Evolutionary conservation across 768 basidiomycete genomes (phyloP).

Genomic region (Xerocomus spinulosus): DNA sequence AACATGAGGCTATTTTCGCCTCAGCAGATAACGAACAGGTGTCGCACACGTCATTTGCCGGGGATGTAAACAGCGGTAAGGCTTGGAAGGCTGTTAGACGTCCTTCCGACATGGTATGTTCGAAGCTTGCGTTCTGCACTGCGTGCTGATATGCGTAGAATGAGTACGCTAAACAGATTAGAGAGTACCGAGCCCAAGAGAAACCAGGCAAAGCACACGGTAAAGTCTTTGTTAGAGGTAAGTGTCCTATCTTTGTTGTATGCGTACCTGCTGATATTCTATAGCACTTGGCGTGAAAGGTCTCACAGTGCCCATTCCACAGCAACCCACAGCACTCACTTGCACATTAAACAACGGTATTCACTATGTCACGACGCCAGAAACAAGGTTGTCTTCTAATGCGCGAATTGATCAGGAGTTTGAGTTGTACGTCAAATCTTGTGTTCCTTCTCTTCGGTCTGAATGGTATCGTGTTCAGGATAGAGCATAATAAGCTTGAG

Average conservation of each 20-base stretch:
- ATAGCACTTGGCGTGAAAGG: conserved; percentile 73
- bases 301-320: conserved; percentile 73
- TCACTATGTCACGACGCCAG: conserved; percentile 90
- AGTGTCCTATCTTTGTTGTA: conserved; percentile 11
- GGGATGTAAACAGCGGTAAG: conserved; percentile 74
- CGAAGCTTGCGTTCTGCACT: not conserved
- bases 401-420: conserved; percentile 83
- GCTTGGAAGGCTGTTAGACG: conserved; percentile 87
- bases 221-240: conserved; percentile 93
- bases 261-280: not conserved
- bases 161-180: conserved; percentile 89
- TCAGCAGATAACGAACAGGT: conserved; percentile 69
- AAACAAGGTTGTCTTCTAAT: conserved; percentile 54
- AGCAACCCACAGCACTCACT: conserved; percentile 66
- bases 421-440: conserved; percentile 60
- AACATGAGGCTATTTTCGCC: conserved; percentile 79
- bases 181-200: conserved; percentile 72
- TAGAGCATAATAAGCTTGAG: conserved; percentile 92
- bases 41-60: conserved; percentile 65
- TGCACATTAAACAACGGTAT: conserved; percentile 96
- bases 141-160: conserved; percentile 49
- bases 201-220: conserved; percentile 78
- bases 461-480: conserved; percentile 40
- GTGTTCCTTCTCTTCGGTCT: not conserved
- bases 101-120: conserved; percentile 88